Evolutionary conservation across 441 rosid species (phyloP).

Genomic region (Euphorbia celastroides): DNA sequence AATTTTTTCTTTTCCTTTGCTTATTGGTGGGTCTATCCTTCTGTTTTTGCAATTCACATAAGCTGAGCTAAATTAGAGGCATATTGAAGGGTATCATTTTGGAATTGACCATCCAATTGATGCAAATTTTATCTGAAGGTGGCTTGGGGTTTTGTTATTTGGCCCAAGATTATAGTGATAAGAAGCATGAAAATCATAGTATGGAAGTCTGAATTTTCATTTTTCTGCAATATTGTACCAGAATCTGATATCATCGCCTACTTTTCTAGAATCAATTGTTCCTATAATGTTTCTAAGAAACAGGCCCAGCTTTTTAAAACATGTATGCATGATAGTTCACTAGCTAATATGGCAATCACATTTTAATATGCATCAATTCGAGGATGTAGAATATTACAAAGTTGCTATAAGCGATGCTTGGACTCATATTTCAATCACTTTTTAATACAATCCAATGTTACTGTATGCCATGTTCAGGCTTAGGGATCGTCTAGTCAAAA

Average conservation of each 20-base stretch:
- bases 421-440: no score
- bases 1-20: not conserved
- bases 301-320: not conserved
- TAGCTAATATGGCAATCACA: not conserved
- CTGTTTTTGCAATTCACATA: not conserved
- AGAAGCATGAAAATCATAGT: not conserved
- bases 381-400: not conserved
- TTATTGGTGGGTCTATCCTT: not conserved
- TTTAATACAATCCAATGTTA: not conserved
- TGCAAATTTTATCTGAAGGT: not conserved
- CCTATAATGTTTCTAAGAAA: not conserved
- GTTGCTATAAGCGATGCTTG: not conserved
- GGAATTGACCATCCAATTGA: not conserved
- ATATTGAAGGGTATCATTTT: not conserved
- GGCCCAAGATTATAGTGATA: not conserved
- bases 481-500: slow-evolving; percentile 90
- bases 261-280: not conserved
- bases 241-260: not conserved
- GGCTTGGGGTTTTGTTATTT: not conserved
- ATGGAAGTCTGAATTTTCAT: not conserved
- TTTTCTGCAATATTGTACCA: not conserved
- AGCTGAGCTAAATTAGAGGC: not conserved
- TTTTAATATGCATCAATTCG: not conserved
- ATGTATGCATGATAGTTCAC: not conserved
- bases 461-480: slow-evolving; percentile 43